phyloP scores from a whole-genome alignment of 2,329 filamentous ascomycete genomes.

The Neobulgaria alba region DNA sequence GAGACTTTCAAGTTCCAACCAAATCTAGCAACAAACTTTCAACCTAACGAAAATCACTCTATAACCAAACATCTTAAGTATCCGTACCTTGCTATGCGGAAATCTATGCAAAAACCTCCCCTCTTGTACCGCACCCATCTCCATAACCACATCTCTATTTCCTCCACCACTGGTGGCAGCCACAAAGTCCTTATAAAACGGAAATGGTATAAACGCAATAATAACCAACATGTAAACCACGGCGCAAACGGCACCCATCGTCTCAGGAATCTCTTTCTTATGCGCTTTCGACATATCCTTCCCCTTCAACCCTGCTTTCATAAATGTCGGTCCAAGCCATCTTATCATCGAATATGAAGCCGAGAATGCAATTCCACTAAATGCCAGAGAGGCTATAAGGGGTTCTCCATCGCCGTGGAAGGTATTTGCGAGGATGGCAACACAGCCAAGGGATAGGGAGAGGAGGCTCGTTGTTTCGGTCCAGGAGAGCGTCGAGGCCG shows the following conservation, averaged over 20 bases:
- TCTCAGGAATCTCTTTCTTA: slow-evolving; percentile 78
- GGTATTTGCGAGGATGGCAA: slow-evolving; percentile 69
- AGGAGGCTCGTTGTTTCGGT: slow-evolving; percentile 45
- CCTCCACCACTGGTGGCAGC: slow-evolving; percentile 89
- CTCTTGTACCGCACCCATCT: slow-evolving; percentile 42
- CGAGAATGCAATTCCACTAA: slow-evolving; percentile 77
- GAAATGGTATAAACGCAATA: slow-evolving; percentile 90
- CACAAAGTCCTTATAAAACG: slow-evolving; percentile 97
- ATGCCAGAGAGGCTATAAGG: slow-evolving; percentile 76
- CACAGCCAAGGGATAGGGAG: slow-evolving; percentile 55
- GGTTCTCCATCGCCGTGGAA: slow-evolving; percentile 79
- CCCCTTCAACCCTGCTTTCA: slow-evolving; percentile 80
- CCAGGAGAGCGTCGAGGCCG: slow-evolving; percentile 36
- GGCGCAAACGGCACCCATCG: slow-evolving; percentile 90
- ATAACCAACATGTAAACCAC: slow-evolving; percentile 84
- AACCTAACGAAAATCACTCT: no score
- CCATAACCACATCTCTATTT: slow-evolving; percentile 75
- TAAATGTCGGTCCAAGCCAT: slow-evolving; percentile 88
- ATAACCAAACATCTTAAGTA: not conserved
- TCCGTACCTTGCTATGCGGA: slow-evolving; percentile 77
- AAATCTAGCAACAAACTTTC: no score
- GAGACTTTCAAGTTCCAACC: no score
- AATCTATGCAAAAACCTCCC: slow-evolving; percentile 86
- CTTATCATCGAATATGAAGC: slow-evolving; percentile 78
- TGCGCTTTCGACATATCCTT: slow-evolving; percentile 76